Conservation (phyloP, 2,329 filamentous ascomycete species). For the Fusarium begoniae region DNA sequence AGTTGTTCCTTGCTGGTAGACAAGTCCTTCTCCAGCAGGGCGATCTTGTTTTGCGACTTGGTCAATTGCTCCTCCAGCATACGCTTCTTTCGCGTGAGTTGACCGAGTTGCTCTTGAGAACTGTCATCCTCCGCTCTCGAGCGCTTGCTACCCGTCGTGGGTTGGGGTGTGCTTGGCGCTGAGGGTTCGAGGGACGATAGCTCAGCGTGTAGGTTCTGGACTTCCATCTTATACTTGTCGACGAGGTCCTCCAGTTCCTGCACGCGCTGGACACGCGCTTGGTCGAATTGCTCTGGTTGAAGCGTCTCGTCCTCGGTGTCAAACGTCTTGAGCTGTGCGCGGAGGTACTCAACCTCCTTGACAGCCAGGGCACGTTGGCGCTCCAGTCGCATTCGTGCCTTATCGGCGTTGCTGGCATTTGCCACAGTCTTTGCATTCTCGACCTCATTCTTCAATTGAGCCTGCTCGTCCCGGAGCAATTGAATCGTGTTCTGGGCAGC, state of each 20-base stretch:
- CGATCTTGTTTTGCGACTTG: slow-evolving; percentile 73
- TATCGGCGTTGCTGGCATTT: slow-evolving; percentile 64
- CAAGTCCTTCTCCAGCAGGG: slow-evolving; percentile 79
- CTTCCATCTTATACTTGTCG: slow-evolving; percentile 84
- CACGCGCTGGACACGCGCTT: slow-evolving; percentile 77
- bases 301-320: slow-evolving; percentile 90
- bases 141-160: slow-evolving; percentile 68
- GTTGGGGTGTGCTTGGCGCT: slow-evolving; percentile 47
- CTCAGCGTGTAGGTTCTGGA: slow-evolving; percentile 77
- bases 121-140: slow-evolving; percentile 68
- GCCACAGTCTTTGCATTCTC: slow-evolving; percentile 70
- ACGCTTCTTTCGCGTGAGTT: slow-evolving; percentile 87
- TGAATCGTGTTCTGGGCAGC: slow-evolving; percentile 82
- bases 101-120: slow-evolving; percentile 77
- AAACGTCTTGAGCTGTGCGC: slow-evolving; percentile 88
- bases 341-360: slow-evolving; percentile 94
- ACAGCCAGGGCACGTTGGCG: slow-evolving; percentile 84
- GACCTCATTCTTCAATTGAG: slow-evolving; percentile 71
- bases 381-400: slow-evolving; percentile 79
- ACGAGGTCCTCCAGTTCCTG: slow-evolving; percentile 86
- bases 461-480: slow-evolving; percentile 75
- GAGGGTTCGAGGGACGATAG: slow-evolving; percentile 71
- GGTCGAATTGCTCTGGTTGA: slow-evolving; percentile 80
- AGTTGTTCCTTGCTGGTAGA: slow-evolving; percentile 79
- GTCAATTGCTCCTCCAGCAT: slow-evolving; percentile 82